Conservation (phyloP, 306 rosid species). For the Morella rubra region DNA sequence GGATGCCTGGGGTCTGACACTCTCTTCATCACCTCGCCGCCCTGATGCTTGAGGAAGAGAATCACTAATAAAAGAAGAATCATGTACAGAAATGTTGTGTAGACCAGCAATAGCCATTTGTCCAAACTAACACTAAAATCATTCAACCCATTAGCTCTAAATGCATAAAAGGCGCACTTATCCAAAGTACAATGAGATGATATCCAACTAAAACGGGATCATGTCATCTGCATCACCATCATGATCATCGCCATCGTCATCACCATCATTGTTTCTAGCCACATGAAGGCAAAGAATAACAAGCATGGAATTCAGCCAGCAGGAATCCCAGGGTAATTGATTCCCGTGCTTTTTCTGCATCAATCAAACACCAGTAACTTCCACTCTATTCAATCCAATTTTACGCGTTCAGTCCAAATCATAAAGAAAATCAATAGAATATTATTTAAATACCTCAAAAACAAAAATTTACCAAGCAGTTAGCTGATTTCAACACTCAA, state of each 20-base stretch:
- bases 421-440: background rate
- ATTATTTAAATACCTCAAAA: background rate
- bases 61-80: conserved; percentile 63
- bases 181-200: conserved; percentile 2
- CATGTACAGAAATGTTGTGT: conserved; percentile 69
- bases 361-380: conserved; percentile 20
- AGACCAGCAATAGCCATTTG: conserved; percentile 87
- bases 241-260: background rate
- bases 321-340: conserved; percentile 17
- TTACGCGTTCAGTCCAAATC: background rate
- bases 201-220: conserved; percentile 22
- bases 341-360: conserved; percentile 40
- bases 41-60: conserved; percentile 62
- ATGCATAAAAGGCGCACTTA: conserved; percentile 45
- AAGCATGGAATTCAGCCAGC: conserved; percentile 20
- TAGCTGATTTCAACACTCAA: background rate
- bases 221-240: conserved; percentile 21
- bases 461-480: conserved; percentile 1
- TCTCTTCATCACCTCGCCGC: conserved; percentile 55
- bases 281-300: conserved; percentile 26
- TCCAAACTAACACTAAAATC: conserved; percentile 26
- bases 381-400: conserved; percentile 1
- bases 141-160: conserved; percentile 49
- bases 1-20: conserved; percentile 56
- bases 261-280: conserved; percentile 22